Conservation (phyloP, 768 basidiomycete genomes). For the Boletus rubroflammeus region DNA sequence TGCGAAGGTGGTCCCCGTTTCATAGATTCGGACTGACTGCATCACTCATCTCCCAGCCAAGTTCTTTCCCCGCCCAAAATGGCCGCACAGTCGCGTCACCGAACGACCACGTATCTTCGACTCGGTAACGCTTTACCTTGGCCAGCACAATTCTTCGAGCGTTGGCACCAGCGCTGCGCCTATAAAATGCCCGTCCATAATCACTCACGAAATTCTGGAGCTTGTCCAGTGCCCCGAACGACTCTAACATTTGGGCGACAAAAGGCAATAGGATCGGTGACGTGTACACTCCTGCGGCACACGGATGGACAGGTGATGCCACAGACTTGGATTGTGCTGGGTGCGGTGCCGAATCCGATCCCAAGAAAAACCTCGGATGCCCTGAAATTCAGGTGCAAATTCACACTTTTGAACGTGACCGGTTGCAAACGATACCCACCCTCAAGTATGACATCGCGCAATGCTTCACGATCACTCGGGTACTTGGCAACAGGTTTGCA, state of each 20-base stretch:
- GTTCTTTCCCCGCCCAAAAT: conserved; percentile 81
- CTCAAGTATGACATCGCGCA: conserved; percentile 72
- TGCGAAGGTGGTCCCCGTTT: background rate
- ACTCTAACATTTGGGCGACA: conserved; percentile 82
- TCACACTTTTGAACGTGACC: background rate
- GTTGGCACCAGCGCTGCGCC: conserved; percentile 29
- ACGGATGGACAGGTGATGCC: conserved; percentile 64
- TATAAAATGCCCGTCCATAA: conserved; percentile 82
- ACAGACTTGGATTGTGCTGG: conserved; percentile 64
- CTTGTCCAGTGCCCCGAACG: conserved; percentile 80
- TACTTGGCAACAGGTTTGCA: conserved; percentile 99
- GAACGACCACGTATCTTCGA: conserved; percentile 47
- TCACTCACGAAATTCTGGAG: conserved; percentile 76
- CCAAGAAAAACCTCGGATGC: conserved; percentile 94
- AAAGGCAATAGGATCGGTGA: conserved; percentile 89
- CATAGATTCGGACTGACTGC: conserved; percentile 12
- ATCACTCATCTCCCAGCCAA: conserved; percentile 64
- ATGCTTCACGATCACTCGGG: conserved; percentile 83
- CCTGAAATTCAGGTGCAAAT: conserved; percentile 40
- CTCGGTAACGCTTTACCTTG: conserved; percentile 35
- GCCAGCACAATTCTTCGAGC: conserved; percentile 42
- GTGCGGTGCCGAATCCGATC: conserved; percentile 96
- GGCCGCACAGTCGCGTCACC: conserved; percentile 61
- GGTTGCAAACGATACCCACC: conserved; percentile 40
- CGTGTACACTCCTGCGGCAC: conserved; percentile 96